Base-by-base conservation (phyloP, 1,139 yeast genomes). In the Debaryomycetaceae sp. region DNA sequence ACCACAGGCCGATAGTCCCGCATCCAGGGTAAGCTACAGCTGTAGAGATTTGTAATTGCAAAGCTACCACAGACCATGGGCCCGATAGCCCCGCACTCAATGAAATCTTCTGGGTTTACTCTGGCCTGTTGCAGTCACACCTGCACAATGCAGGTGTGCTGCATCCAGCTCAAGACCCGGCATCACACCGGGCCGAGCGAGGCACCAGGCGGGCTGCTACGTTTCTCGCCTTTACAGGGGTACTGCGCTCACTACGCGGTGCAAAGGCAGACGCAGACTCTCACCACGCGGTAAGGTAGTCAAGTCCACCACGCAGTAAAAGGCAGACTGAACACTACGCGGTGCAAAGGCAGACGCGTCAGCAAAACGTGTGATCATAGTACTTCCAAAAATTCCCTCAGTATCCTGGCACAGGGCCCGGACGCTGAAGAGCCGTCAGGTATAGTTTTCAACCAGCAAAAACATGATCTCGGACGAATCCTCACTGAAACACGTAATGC, bases 391-490 rank as follows among this genome's bases (percentile, higher is more conserved):
- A 78, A 80, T 79, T 79, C 92, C 82, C 76, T 66, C 49, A 52
- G 53, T 48, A 51, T 47, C 49, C 53, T 44, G 45, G 51, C 41
- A 70, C 55, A 55, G 14, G 63, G 66, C 56, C 53, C 52, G 52
- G 60, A 55, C 70, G 61, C 62, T 53, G 62, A 77, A 83, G 78
- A 86, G 97, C 73, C 86, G 96, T 86, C 96, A 77, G 93, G 90
- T 79, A 78, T 74, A 80, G 90, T 86, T 87, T 87, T 87, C 96
- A 87, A 87, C 96, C 94, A 87, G 98, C 98, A 87, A 87, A 86
- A 82, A 87, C 97, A 87, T 94, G 94, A 85, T 85, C 98, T 87
- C 98, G 97, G 97, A 90, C 95, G 95, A 86, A 86, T 90, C 97
- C 96, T 87, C 98, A 87, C 95, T 86, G 97, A 87, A 83, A 85